phyloP scores from a whole-genome alignment of 1,139 yeast genomes.

The Blastobotrys capitulatus region DNA sequence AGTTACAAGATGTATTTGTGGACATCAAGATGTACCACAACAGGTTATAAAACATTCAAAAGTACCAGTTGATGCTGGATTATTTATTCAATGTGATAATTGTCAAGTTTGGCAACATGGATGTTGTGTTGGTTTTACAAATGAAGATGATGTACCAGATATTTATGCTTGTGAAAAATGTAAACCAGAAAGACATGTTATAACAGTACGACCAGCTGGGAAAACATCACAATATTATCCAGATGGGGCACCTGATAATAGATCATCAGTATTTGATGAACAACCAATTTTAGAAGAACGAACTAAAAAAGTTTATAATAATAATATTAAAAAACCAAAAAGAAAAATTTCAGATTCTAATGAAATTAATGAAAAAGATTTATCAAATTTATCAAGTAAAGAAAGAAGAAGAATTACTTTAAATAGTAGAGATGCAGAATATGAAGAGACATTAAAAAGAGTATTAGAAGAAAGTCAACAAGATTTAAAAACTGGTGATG shows the following conservation, averaged over 20 bases:
- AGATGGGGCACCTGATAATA: conserved; percentile 9
- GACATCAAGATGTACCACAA: conserved; percentile 59
- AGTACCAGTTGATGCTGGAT: conserved; percentile 60
- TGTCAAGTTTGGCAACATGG: conserved; percentile 99
- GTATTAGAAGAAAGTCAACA: conserved; percentile 69
- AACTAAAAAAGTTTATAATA: not conserved
- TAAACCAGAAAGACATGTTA: conserved; percentile 71
- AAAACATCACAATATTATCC: conserved; percentile 42
- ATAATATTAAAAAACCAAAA: not conserved
- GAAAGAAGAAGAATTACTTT: conserved; percentile 28
- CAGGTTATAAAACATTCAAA: conserved; percentile 33
- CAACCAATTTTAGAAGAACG: not conserved
- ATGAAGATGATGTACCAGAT: conserved; percentile 76
- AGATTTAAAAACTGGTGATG: conserved; percentile 35
- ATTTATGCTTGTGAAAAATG: conserved; percentile 92
- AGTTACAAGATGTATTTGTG: conserved; percentile 87
- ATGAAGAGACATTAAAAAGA: conserved; percentile 61
- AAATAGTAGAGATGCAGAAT: conserved; percentile 47
- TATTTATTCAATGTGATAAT: conserved; percentile 82
- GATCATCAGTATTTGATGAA: not conserved
- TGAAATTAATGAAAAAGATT: not conserved
- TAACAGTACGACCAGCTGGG: conserved; percentile 46
- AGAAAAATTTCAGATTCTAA: conserved; percentile 5
- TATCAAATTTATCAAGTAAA: not conserved
- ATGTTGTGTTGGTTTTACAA: conserved; percentile 78